Evolutionary conservation across 768 basidiomycete genomes (phyloP).

Genomic region (Rhodocollybia butyracea): DNA sequence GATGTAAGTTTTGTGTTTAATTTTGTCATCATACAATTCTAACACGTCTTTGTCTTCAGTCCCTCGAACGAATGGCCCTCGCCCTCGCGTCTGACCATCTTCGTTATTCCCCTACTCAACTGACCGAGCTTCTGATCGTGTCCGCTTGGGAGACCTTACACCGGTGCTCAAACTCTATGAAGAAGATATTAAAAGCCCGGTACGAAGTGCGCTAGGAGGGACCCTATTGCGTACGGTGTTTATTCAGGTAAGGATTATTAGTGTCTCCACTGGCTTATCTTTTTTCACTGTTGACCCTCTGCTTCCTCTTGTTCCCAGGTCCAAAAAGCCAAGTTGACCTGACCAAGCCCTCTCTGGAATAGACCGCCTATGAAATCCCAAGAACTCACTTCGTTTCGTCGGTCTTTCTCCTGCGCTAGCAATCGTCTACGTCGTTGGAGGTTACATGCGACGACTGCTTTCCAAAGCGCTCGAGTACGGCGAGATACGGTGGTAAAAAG

Average conservation of each 20-base stretch:
- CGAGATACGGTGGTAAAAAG: constrained; percentile 55
- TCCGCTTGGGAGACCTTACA: constrained; percentile 81
- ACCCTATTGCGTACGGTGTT: constrained; percentile 81
- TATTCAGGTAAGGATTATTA: constrained; percentile 59
- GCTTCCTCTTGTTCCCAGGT: background rate
- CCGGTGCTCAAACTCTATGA: constrained; percentile 87
- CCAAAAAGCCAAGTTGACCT: constrained; percentile 59
- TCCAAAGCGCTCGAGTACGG: constrained; percentile 33
- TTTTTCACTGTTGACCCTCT: background rate
- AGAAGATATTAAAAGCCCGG: constrained; percentile 84
- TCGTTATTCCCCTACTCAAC: constrained; percentile 56
- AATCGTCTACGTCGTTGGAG: constrained; percentile 66
- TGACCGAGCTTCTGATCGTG: constrained; percentile 64
- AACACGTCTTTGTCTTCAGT: constrained; percentile 39
- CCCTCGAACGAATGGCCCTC: constrained; percentile 89
- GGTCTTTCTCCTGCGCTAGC: constrained; percentile 87
- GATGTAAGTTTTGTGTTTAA: too few species aligned
- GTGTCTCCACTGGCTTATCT: background rate
- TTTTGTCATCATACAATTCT: constrained; percentile 19
- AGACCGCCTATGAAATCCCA: constrained; percentile 93
- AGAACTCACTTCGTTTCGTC: constrained; percentile 94
- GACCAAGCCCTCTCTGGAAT: constrained; percentile 88
- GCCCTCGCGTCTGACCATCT: constrained; percentile 82
- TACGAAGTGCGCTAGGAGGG: constrained; percentile 78
- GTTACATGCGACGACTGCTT: constrained; percentile 50